A percentile compares a stretch with the other conserved stretches of the same genome.
Conservation (phyloP, 371 early-diverging fungal genomes). For the Chytridium lagenaria region DNA sequence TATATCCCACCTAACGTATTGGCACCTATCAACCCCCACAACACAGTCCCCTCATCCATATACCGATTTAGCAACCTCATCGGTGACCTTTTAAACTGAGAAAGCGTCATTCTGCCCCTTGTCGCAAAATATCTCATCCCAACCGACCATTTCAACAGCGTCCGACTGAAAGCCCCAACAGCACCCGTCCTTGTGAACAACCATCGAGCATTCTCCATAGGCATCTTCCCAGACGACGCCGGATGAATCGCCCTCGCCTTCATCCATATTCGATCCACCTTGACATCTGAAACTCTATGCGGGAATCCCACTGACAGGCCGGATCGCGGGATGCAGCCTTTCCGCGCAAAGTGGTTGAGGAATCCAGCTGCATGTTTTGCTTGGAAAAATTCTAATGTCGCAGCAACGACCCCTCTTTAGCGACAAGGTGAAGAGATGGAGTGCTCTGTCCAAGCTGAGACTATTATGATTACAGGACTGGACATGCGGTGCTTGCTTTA, state of each 20-base stretch:
- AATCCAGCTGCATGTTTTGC: neutral
- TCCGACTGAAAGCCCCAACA: neutral
- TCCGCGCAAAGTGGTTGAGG: no score
- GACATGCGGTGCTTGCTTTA: slow-evolving; percentile 49
- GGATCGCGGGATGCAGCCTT: neutral
- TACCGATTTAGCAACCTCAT: neutral
- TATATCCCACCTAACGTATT: slow-evolving; percentile 38
- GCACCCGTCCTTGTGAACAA: neutral
- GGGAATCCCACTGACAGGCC: neutral
- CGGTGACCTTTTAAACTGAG: neutral
- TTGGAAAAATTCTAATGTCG: neutral
- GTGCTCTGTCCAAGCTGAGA: neutral
- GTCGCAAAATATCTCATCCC: neutral
- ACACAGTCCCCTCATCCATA: slow-evolving; percentile 13
- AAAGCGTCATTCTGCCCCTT: neutral
- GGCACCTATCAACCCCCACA: slow-evolving; percentile 40
- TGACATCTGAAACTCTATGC: neutral
- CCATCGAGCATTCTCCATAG: neutral
- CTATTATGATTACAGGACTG: slow-evolving; percentile 43
- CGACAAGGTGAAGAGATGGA: slow-evolving; percentile 4
- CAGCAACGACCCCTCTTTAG: neutral
- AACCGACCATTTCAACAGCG: neutral
- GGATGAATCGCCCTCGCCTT: neutral
- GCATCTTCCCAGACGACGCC: neutral
- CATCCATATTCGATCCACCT: no score